Evolutionary conservation across 345 rosid species (phyloP).

Genomic region (Trapa incisa): DNA sequence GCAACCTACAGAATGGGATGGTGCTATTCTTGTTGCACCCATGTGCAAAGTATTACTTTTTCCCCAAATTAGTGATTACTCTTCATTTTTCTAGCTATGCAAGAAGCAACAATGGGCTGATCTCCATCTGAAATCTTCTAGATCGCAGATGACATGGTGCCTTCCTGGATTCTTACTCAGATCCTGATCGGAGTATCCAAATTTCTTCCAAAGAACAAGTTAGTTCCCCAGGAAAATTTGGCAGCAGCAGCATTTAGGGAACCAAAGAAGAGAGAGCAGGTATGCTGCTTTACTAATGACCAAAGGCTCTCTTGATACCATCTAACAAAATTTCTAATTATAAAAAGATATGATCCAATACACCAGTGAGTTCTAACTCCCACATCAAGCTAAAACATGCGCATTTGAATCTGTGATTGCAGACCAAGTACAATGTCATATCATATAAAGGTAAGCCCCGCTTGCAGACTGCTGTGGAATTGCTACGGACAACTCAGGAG

Average conservation of each 20-base stretch:
- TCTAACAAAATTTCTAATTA: neutral
- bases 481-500: conserved; percentile 64
- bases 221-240: conserved; percentile 82
- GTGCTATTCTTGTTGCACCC: conserved; percentile 83
- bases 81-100: neutral
- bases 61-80: neutral
- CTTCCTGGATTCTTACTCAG: conserved; percentile 43
- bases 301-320: too few relatives aligned
- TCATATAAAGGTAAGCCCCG: conserved; percentile 79
- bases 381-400: neutral
- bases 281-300: conserved; percentile 16
- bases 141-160: conserved; percentile 88
- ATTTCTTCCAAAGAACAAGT: conserved; percentile 64
- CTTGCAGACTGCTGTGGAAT: conserved; percentile 55
- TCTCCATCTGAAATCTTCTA: conserved; percentile 10
- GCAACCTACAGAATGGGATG: conserved; percentile 77
- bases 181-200: conserved; percentile 59
- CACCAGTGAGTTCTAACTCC: neutral
- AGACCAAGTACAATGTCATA: conserved; percentile 60
- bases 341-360: too few relatives aligned
- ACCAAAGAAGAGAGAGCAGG: conserved; percentile 47
- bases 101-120: neutral
- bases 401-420: conserved; percentile 13
- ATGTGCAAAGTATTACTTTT: conserved; percentile 77
- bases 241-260: conserved; percentile 74